Evolutionary conservation across 208 protist species (phyloP), one percentile per base, ranked within the genome.

Genomic region (Trypanosoma cruzi): DNA sequence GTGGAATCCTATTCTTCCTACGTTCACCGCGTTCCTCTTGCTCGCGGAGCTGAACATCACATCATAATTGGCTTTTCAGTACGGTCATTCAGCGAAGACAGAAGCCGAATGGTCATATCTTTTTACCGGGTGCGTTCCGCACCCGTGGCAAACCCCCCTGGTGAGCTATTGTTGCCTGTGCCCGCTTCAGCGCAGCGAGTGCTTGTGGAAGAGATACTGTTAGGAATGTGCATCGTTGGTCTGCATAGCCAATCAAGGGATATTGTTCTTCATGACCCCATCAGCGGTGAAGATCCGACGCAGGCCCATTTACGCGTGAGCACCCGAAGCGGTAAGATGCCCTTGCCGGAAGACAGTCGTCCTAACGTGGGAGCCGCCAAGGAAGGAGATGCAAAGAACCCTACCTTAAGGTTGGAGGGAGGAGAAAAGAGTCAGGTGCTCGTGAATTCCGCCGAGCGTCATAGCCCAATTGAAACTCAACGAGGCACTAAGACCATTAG

Each of bases 1-100:
- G 67, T 81, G 0, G 90, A 86, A 5, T 83, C 87, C 4, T 92
- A 92, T 57, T 96, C 90, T 11, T 92, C 87, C 4, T 96, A 86
- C 77, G 82, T 96, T 11, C 90, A 96, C 58, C 77, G 75, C n/a
- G 77, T 96, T 22, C 90, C 90, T 2, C 64, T 96, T 13, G 37
- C 79, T 50, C 85, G 88, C 67, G 57, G 72, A 4, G 53, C 63
- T 18, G 62, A 78, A 16, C 73, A 78, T 44, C 73, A 78, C 26
- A 96, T 96, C 26, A 80, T 85, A 59, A 81, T 96, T 22, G 79
- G 78, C 14, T 92, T 96, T 62, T 64, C 69, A 50, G 81, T 96
- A 24, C 79, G 82, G 40, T 59, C 77, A 37, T 96, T 80, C 73
- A 88, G 79, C 20, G 81, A 84, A 61, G 77, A 90, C 8, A 80